phyloP scores from a whole-genome alignment of 202 grass and related monocot genomes.

The Zoysia matrella region DNA sequence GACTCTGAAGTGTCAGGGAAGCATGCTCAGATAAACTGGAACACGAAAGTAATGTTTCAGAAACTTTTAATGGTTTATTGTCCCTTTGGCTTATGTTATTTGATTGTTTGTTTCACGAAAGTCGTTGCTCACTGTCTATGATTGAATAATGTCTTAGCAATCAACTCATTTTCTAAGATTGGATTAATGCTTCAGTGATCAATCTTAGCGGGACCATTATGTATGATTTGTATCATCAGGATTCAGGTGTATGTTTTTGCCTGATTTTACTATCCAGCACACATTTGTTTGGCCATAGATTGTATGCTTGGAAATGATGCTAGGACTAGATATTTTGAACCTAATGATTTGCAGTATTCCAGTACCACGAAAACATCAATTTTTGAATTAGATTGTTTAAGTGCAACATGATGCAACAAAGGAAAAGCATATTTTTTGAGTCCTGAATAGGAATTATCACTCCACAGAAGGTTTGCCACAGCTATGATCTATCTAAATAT shows the following conservation, averaged over 20 bases:
- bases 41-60: conserved; percentile 56
- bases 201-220: neutral
- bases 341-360: conserved; percentile 7
- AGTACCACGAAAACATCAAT: neutral
- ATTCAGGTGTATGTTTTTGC: too few species aligned
- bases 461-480: neutral
- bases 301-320: neutral
- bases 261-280: neutral
- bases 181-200: conserved; percentile 4
- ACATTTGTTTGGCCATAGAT: neutral
- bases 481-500: neutral
- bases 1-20: conserved; percentile 88
- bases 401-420: neutral
- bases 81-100: conserved; percentile 34
- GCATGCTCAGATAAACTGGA: conserved; percentile 86
- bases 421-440: neutral
- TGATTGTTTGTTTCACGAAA: neutral
- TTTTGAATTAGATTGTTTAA: conserved; percentile 1
- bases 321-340: neutral
- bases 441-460: conserved; percentile 9
- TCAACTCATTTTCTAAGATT: conserved; percentile 6
- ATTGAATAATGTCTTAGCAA: neutral
- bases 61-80: conserved; percentile 1
- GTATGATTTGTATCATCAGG: too few species aligned
- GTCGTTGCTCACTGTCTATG: neutral